Base-by-base conservation (phyloP, 1,284 basidiomycete genomes). In the Microbotryomycetes sp. region DNA sequence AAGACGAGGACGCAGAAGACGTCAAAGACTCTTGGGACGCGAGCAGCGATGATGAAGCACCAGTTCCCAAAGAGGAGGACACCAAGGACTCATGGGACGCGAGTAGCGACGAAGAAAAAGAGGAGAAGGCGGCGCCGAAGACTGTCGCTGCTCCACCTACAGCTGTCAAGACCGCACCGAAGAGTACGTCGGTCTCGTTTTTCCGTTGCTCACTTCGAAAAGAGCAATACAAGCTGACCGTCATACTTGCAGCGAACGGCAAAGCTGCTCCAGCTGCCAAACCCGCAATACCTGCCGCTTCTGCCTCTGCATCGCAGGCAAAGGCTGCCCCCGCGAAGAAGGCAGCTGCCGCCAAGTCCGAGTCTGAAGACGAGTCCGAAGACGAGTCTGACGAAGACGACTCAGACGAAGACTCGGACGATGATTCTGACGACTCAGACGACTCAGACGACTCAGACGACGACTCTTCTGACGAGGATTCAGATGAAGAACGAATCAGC, bases 21-120 rank as follows among this genome's bases (percentile, higher is more conserved):
- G 80, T 82, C 29, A 86, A 86, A 73, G 85, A 90, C 66, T 87
- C 90, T 67, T 96, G 92, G 92, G 92, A 96, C 64, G 87, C 84
- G 28, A 85, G 85, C 45, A 56, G 56, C 4, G 64, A 77, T 48
- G 77, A 75, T 46, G 73, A 71, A 57, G 76, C 79, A 60, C 74
- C 73, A 36, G 77, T 75, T 74, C 76, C 77, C 49, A 73, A 74
- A 64, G 68, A 71, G 25, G 81, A 79, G 47, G 81, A 79, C 48
- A 80, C 82, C 25, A 86, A 86, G 73, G 85, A 90, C 65, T 88
- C 91, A 67, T 96, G 92, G 92, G 92, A 94, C 23, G 49, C 49
- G 23, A 23, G 22, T 22, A 14, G 14, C 9, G 49, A 50, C 64
- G 87, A 87, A 9, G 87, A 83, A 59, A 81, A 83, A 59, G 78